Base-by-base conservation (phyloP, 352 stramenopile species). In the Globisporangium lucens region DNA sequence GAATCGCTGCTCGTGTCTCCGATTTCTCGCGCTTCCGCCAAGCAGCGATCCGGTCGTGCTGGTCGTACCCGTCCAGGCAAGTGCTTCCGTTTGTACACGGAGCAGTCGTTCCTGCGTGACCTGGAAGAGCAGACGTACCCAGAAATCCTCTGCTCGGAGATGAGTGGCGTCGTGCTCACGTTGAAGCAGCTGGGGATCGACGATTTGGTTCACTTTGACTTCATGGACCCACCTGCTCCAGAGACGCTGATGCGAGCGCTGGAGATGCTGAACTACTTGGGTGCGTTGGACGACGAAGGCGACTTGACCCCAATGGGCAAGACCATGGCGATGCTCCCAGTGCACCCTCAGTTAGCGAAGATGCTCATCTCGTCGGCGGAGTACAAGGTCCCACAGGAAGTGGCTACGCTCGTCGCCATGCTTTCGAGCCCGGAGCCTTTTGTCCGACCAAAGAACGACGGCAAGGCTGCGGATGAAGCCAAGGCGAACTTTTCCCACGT, bases 131-230 rank as follows among this genome's bases (percentile, higher is more conserved):
- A 99, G 69, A 99, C 97, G 9, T 99, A 99, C 78, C 98, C 98
- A 4, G 98, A 99, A 73, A 99, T 99, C 76, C 75, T 99, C 52
- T 89, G 98, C 36, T 98, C 94, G 0, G 91, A 98, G 68, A 96
- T 99, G 90, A 96, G 86, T 63, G 93, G 89, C 60, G 95, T 99
- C 20, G 97, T 99, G 29, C 89, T 99, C 30, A 99, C 96, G 49
- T 79, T 99, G 53, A 91, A 99, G 74, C 98, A 99, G 78, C 73
- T 99, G 0, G 97, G 96, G n/a, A 99, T 99, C 70, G 93, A 99
- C 66, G 97, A 99, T 72, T 82, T 99, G 7, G 97, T 99, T 4
- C 94, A 99, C 73, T 99, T 99, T 72, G 97, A 99, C 87, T 99
- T 99, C 69, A 99, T 99, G 96, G 97, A 99, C 72, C 98, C 98